Evolutionary conservation across 1,284 basidiomycete species (phyloP), one percentile per base, ranked within the genome.

Genomic region (Phellopilus nigrolimitatus): DNA sequence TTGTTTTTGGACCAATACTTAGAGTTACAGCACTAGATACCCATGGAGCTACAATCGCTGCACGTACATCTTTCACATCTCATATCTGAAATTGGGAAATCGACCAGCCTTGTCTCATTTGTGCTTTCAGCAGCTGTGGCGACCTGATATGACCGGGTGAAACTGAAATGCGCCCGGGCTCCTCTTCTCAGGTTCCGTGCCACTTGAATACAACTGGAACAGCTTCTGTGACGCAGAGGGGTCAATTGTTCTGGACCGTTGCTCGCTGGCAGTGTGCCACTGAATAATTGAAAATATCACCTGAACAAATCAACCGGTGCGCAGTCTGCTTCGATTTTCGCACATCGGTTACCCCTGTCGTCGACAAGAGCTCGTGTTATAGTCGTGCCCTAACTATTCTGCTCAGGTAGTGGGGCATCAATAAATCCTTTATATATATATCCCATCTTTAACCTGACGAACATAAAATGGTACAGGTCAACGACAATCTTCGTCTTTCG

Each of bases 351-450:
- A 24, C 46, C 46, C 46, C 46, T 48, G 46, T 48, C 34, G n/a
- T 12, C 22, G 41, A 17, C 15, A 37, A 27, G 7, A 7, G 5
- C 27, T 33, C 21, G 21, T 30, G 30, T n/a, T 12, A 30, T 31
- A 21, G 8, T 25, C 9, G 10, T 34, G 1, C 42, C 33, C 21
- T 25, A 27, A 37, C 24, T 41, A 49, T 38, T 44, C 24, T 21
- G 33, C 49, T 51, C 49, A 51, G 49, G 49, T 21, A 8, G 9
- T 28, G 49, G 34, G 19, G 49, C 49, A 7, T 19, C 8, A 19
- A 13, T 15, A 13, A 13, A 9, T 33, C 12, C 8, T n/a, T 5
- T 37, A 31, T 9, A n/a, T 44, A 28, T 30, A 22, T 2, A 4
- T 28, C 9, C 33, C 10, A 8, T 21, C 22, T 27, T 45, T 25